Evolutionary conservation across 768 basidiomycete species (phyloP).

Genomic region (Lanmaoa pseudosensibilis): DNA sequence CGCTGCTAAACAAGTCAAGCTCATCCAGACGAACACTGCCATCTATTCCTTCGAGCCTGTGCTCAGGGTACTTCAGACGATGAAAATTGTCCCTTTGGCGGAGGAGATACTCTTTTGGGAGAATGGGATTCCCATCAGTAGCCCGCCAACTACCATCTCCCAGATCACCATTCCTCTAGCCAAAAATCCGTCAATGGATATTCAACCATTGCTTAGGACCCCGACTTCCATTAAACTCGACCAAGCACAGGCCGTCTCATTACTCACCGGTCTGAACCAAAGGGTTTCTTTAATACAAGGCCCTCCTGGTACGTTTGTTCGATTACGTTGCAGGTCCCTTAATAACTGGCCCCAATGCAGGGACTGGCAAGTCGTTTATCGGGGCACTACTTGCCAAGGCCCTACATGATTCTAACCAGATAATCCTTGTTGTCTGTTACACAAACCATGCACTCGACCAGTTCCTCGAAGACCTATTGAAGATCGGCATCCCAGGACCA

Average conservation of each 20-base stretch:
- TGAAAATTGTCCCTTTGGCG: constrained; percentile 44
- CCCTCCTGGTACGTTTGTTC: constrained; percentile 55
- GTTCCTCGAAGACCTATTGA: constrained; percentile 59
- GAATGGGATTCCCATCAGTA: constrained; percentile 16
- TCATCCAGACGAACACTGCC: constrained; percentile 60
- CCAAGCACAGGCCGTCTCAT: constrained; percentile 42
- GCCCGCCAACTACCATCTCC: constrained; percentile 5
- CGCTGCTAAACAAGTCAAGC: constrained; percentile 35
- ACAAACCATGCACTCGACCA: constrained; percentile 76
- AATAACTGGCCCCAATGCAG: constrained; percentile 31
- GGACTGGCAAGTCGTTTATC: constrained; percentile 73
- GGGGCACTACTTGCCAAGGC: constrained; percentile 63
- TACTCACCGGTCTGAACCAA: constrained; percentile 56
- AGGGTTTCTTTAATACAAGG: constrained; percentile 65
- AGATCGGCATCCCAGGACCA: constrained; percentile 52
- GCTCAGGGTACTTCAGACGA: constrained; percentile 53
- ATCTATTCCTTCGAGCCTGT: constrained; percentile 65
- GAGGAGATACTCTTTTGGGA: constrained; percentile 58
- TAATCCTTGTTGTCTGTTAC: constrained; percentile 66
- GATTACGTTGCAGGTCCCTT: not conserved
- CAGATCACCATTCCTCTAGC: constrained; percentile 33
- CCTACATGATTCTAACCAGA: constrained; percentile 47
- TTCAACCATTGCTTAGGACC: constrained; percentile 39
- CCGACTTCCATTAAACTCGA: constrained; percentile 49
- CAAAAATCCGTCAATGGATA: constrained; percentile 38